Evolutionary conservation across 2,329 filamentous ascomycete genomes (phyloP).

Genomic region (Scytalidium lignicola): DNA sequence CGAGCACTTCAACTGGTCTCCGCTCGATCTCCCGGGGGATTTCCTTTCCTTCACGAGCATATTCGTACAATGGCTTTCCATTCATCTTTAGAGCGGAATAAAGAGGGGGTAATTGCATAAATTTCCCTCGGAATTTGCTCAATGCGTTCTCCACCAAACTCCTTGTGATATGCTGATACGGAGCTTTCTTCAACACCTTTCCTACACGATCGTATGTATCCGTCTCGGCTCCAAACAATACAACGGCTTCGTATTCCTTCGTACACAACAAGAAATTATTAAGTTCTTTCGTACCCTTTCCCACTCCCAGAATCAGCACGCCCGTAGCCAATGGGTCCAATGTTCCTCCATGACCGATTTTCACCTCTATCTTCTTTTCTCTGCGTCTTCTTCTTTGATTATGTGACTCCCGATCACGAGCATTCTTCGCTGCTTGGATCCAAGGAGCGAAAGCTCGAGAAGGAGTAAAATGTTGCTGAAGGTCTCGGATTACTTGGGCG

Average conservation of each 20-base stretch:
- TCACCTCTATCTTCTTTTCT: slow-evolving; percentile 62
- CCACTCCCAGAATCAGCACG: slow-evolving; percentile 83
- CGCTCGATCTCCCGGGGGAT: slow-evolving; percentile 81
- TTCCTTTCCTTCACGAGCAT: slow-evolving; percentile 82
- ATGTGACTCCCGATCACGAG: slow-evolving; percentile 50
- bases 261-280: slow-evolving; percentile 78
- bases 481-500: slow-evolving; percentile 82
- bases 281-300: slow-evolving; percentile 80
- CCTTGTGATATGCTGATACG: slow-evolving; percentile 76
- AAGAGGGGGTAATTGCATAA: slow-evolving; percentile 84
- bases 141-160: slow-evolving; percentile 74
- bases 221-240: slow-evolving; percentile 87
- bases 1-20: slow-evolving; percentile 69
- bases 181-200: slow-evolving; percentile 70
- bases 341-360: slow-evolving; percentile 94
- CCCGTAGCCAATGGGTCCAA: slow-evolving; percentile 92
- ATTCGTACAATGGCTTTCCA: slow-evolving; percentile 93
- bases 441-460: slow-evolving; percentile 76
- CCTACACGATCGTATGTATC: slow-evolving; percentile 88
- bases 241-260: slow-evolving; percentile 85
- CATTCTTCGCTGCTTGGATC: slow-evolving; percentile 57
- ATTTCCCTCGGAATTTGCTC: slow-evolving; percentile 70
- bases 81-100: slow-evolving; percentile 92
- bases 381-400: slow-evolving; percentile 55
- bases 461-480: slow-evolving; percentile 77